Conservation (phyloP, 805 yeast species). For the Spathaspora boniae region DNA sequence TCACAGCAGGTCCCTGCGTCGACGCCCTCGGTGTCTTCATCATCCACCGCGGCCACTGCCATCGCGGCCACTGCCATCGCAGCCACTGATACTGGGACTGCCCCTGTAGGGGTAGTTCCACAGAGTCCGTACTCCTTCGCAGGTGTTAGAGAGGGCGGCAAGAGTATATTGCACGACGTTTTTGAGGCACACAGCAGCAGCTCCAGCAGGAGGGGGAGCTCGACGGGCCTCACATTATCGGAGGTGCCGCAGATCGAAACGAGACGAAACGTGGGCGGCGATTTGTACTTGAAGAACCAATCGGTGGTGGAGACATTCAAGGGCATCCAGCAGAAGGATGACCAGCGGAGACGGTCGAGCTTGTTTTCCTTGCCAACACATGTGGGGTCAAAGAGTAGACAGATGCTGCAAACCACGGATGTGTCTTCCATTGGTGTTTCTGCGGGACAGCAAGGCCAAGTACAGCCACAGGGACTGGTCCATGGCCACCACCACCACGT, state of each 20-base stretch:
- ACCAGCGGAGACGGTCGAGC: slow-evolving; percentile 35
- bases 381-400: too few relatives aligned
- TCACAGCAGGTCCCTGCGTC: slow-evolving; percentile 14
- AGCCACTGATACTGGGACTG: too few relatives aligned
- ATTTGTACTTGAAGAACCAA: slow-evolving; percentile 40
- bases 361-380: slow-evolving; percentile 14
- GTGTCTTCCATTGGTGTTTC: too few relatives aligned
- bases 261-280: slow-evolving; percentile 44
- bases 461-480: too few relatives aligned
- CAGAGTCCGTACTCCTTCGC: slow-evolving; percentile 14
- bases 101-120: too few relatives aligned
- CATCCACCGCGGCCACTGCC: slow-evolving; percentile 15
- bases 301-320: slow-evolving; percentile 41
- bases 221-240: slow-evolving; percentile 17
- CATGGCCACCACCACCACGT: not conserved
- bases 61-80: too few relatives aligned
- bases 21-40: slow-evolving; percentile 7
- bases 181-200: slow-evolving; percentile 23
- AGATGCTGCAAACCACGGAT: too few relatives aligned
- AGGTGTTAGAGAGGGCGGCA: slow-evolving; percentile 27
- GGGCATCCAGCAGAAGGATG: slow-evolving; percentile 40
- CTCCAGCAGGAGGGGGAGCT: slow-evolving; percentile 28
- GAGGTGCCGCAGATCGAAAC: slow-evolving; percentile 46
- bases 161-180: slow-evolving; percentile 30
- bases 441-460: too few relatives aligned